Percentiles rank a stretch among this genome's conserved stretches.
phyloP scores from a whole-genome alignment of 1,139 yeast species.

The Saccharomyces hybrid region DNA sequence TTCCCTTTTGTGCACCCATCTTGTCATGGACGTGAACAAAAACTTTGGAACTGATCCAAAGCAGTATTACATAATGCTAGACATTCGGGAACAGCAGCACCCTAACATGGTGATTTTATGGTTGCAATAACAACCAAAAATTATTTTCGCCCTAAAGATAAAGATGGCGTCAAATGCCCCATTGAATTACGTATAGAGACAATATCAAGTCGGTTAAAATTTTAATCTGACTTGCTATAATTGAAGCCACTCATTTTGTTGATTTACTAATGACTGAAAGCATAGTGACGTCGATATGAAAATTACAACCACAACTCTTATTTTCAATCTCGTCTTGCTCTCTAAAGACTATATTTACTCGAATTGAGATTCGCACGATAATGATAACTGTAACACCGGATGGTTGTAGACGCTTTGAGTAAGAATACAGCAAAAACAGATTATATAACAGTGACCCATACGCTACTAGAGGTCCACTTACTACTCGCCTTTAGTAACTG shows the following conservation, averaged over 20 bases:
- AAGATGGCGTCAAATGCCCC: not conserved
- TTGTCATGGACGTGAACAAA: conserved; percentile 21
- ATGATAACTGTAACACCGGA: not conserved
- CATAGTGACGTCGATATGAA: not conserved
- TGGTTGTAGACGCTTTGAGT: not conserved
- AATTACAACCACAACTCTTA: not conserved
- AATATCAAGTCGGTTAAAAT: not conserved
- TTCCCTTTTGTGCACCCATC: conserved; percentile 30
- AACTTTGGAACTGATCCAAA: not conserved
- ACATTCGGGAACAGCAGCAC: not conserved
- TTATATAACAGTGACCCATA: not conserved
- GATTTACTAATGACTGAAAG: not conserved
- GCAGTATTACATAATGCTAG: not conserved
- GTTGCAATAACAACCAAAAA: not conserved
- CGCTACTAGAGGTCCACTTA: not conserved
- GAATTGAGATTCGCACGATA: not conserved
- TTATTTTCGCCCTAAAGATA: not conserved
- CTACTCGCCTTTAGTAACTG: not conserved
- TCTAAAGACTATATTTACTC: not conserved
- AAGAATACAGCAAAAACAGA: not conserved
- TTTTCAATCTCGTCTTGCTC: not conserved
- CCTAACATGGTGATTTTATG: not conserved
- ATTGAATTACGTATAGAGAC: too few relatives aligned
- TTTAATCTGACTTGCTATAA: not conserved
- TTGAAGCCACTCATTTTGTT: not conserved